A percentile compares a stretch with the other conserved stretches of the same genome.
phyloP scores from a whole-genome alignment of 495 filamentous ascomycete genomes.

The Trichoderma virens region DNA sequence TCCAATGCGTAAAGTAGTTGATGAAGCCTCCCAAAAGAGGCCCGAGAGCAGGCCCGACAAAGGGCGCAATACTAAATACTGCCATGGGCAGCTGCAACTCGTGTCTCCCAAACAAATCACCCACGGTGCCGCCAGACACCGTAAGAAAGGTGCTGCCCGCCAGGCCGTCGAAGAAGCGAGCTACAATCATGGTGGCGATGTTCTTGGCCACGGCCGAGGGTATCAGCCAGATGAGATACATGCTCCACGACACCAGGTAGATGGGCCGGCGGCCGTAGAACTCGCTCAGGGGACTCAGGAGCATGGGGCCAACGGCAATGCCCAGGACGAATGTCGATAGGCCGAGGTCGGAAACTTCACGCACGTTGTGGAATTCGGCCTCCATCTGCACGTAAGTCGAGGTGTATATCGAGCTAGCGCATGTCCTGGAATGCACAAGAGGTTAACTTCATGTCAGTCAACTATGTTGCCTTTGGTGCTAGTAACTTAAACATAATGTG shows the following conservation, averaged over 20 bases:
- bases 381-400: slow-evolving; percentile 77
- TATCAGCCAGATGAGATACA: slow-evolving; percentile 80
- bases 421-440: slow-evolving; percentile 50
- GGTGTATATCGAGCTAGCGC: slow-evolving; percentile 83
- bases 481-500: no score
- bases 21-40: slow-evolving; percentile 55
- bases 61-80: slow-evolving; percentile 71
- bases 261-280: slow-evolving; percentile 87
- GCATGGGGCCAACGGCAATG: slow-evolving; percentile 63
- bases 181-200: slow-evolving; percentile 72
- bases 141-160: slow-evolving; percentile 82
- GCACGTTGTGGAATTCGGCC: slow-evolving; percentile 61
- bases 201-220: slow-evolving; percentile 83
- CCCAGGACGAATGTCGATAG: slow-evolving; percentile 75
- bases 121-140: slow-evolving; percentile 86
- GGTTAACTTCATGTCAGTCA: slow-evolving; percentile 10
- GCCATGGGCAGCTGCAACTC: slow-evolving; percentile 57
- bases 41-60: slow-evolving; percentile 58
- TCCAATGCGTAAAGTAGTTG: slow-evolving; percentile 69
- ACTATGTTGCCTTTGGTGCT: no score
- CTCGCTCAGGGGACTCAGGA: slow-evolving; percentile 55
- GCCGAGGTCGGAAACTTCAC: slow-evolving; percentile 68
- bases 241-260: slow-evolving; percentile 67
- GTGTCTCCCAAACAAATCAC: slow-evolving; percentile 73
- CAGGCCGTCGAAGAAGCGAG: slow-evolving; percentile 78